Base-by-base conservation (phyloP, 2,329 filamentous ascomycete genomes). In the Botrytis elliptica region DNA sequence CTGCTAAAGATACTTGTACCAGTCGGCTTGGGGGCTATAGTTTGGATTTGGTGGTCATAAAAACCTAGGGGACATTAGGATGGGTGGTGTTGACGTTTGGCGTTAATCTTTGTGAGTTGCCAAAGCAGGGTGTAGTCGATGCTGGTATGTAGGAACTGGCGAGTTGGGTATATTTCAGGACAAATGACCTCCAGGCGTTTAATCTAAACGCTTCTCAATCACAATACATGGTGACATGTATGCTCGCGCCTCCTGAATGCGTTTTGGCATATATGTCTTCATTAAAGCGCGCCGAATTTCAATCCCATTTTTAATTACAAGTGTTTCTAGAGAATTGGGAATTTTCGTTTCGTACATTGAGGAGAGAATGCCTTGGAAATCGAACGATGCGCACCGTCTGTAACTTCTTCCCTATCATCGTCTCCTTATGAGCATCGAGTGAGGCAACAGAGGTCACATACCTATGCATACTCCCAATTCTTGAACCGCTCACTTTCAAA, bases 41-140 rank as follows among this genome's bases (percentile, higher is more conserved):
- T 49, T 59, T 70, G 71, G 71, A 18, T 42, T 25, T 70, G 55
- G 71, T 44, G 38, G 66, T 33, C 38, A 42, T 69, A n/a, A 69
- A 69, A 29, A 10, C 7, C 12, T 4, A 29, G 10, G 49, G 22
- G 38, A 38, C 10, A 33, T 29, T 40, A 40, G 20, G 33, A 2
- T n/a, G 2, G 36, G 18, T 42, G 9, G 25, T n/a, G n/a, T 57
- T n/a, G n/a, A 40, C 25, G 3, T 68, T 57, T 57, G 36, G 36
- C 18, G 49, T 29, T 49, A 49, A 36, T 42, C 29, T 33, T 20
- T 12, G 6, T 2, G 10, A 18, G 8, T 12, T 33, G 9, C 25
- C 10, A 25, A 29, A 25, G 49, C 16, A 42, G 16, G 49, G 6
- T 12, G 18, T 18, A 52, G 36, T 68, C n/a, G 65, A 52, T 40